Evolutionary conservation across 225 moss, liverwort and hornwort genomes (phyloP), one percentile per base, ranked within the genome.

Genomic region (Polytrichum commune): DNA sequence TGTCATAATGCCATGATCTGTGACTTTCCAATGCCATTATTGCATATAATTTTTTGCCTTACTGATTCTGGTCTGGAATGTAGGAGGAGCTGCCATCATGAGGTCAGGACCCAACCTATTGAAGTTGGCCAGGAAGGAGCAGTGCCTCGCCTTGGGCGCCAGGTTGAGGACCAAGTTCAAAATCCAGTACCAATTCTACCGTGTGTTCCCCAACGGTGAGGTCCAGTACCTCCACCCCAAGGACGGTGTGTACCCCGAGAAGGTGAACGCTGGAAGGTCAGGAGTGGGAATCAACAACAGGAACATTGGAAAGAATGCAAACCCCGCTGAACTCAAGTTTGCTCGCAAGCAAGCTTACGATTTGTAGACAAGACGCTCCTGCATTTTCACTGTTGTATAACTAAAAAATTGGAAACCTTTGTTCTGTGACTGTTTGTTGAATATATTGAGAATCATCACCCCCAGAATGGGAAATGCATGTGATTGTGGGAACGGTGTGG

Each of bases 161-260:
- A 67, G 5, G 64, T 80, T 96, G 77, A 84, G 96, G 78, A 87
- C 75, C 76, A 96, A 96, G 84, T 93, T 96, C 86, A 96, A 96
- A 84, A 93, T 96, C 63, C 77, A 90, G n/a, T 93, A 93, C 76
- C 93, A 96, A 78, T 91, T 96, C 69, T 96, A 96, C 81, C 91
- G 96, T 68, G 96, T 96, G 27, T 93, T 96, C 81, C 96, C 96
- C 63, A 96, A 96, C 54, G 93, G 96, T 7, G 96, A 96, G 87
- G 96, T 96, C 27, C 96, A 96, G 60, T 96, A 96, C 75, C 79
- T 96, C 5, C 96, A 96, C 75, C 96, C 95, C 28, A 96, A 96
- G 90, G 95, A 96, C 19, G 93, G 93, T n/a, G 93, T 93, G 4
- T 96, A 96, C 75, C 93, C 93, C 0, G 96, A 96, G 91, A 96